Percentiles rank a stretch among this genome's conserved stretches.
Evolutionary conservation across 2,329 filamentous ascomycete species (phyloP).

Genomic region (Hymenoscyphus albidus): DNA sequence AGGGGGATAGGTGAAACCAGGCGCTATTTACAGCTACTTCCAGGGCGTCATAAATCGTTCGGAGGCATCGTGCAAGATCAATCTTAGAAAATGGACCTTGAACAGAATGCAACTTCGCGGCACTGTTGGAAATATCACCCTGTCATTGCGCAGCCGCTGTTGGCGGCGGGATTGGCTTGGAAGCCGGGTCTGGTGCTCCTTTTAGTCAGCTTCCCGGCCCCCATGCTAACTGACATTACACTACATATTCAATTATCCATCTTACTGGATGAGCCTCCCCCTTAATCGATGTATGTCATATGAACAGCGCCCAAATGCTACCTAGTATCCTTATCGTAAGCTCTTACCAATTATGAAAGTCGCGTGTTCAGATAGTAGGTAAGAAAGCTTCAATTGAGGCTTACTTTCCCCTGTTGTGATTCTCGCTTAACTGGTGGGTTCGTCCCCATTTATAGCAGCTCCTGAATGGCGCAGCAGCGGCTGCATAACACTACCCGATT

Average conservation of each 20-base stretch:
- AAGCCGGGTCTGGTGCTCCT: neutral
- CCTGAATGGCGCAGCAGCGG: slow-evolving; percentile 1
- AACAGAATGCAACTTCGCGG: neutral
- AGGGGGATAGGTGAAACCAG: neutral
- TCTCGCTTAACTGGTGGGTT: neutral
- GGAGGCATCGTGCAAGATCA: neutral
- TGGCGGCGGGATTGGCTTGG: neutral
- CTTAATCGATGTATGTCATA: neutral
- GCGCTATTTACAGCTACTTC: neutral
- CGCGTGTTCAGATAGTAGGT: neutral
- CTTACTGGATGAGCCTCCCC: neutral
- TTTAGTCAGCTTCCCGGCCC: slow-evolving; percentile 1
- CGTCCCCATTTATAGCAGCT: neutral
- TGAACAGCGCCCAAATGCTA: neutral
- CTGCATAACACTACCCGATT: neutral
- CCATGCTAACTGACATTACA: neutral
- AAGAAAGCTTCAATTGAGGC: neutral
- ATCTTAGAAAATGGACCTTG: neutral
- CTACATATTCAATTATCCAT: neutral
- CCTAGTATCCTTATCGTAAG: neutral
- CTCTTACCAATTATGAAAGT: neutral
- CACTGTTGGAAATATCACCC: neutral
- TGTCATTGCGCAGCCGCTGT: neutral
- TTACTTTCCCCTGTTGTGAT: neutral
- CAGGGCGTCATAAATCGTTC: neutral